Percentiles rank a stretch among this genome's conserved stretches.
phyloP scores from a whole-genome alignment of 345 rosid species.

The Rhodamnia rubescens region DNA sequence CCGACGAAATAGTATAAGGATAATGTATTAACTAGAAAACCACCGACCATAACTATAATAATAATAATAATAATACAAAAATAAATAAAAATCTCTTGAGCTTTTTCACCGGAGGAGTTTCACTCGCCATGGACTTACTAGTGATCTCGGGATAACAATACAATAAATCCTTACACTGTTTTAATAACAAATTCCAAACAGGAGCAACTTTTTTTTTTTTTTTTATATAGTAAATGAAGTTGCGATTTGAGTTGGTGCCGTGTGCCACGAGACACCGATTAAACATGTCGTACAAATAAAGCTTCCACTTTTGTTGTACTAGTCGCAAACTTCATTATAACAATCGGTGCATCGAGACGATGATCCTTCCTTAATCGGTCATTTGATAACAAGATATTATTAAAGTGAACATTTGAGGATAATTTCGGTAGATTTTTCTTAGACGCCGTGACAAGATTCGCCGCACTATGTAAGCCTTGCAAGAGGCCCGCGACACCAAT shows the following conservation, averaged over 20 bases:
- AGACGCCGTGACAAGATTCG: not conserved
- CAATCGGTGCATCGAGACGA: too few species aligned
- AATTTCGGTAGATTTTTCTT: not conserved
- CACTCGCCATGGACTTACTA: not conserved
- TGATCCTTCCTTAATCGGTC: too few species aligned
- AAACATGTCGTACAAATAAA: too few species aligned
- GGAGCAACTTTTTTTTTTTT: too few species aligned
- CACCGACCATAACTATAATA: not conserved
- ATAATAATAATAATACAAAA: not conserved
- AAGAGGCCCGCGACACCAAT: rapidly evolving
- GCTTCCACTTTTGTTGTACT: too few species aligned
- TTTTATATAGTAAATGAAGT: not conserved
- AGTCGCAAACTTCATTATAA: too few species aligned
- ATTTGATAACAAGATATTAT: too few species aligned
- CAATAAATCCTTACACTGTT: not conserved
- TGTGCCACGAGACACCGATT: too few species aligned
- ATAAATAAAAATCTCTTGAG: not conserved
- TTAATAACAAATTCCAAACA: not conserved
- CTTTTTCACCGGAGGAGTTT: not conserved
- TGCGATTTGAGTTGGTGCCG: rapidly evolving
- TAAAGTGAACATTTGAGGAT: rapidly evolving
- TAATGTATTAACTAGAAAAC: not conserved
- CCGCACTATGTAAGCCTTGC: rapidly evolving
- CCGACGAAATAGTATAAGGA: not conserved
- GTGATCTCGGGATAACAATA: not conserved